phyloP scores from a whole-genome alignment of 2,329 filamentous ascomycete species.

The Truncatella angustata region DNA sequence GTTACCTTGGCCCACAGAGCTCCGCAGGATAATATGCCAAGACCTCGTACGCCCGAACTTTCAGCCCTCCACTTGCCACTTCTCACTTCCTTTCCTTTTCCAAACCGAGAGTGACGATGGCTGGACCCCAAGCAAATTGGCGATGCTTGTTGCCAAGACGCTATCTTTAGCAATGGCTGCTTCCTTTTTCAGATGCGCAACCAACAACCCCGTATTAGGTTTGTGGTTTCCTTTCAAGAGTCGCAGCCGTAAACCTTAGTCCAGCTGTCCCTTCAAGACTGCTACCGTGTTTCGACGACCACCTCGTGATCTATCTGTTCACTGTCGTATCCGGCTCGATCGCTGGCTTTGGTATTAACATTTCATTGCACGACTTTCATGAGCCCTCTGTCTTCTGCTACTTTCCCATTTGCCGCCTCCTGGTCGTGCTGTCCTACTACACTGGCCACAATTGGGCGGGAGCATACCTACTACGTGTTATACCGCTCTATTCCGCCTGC shows the following conservation, averaged over 20 bases:
- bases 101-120: conserved; percentile 1
- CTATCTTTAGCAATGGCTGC: conserved; percentile 5
- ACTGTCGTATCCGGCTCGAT: too few species aligned
- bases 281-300: neutral
- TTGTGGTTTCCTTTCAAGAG: neutral
- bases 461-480: too few species aligned
- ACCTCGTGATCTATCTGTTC: neutral
- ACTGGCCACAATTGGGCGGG: too few species aligned
- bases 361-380: too few species aligned
- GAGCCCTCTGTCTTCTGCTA: too few species aligned
- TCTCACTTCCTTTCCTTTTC: neutral
- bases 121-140: neutral
- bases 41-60: neutral
- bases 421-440: too few species aligned
- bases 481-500: too few species aligned
- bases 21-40: neutral
- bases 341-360: too few species aligned
- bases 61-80: neutral
- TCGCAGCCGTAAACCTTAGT: neutral
- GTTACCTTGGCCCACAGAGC: neutral
- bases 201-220: neutral
- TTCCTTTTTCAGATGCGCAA: conserved; percentile 8
- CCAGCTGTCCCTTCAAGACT: neutral
- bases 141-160: conserved; percentile 7
- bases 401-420: too few species aligned